A percentile compares a stretch with the other conserved stretches of the same genome.
phyloP scores from a whole-genome alignment of 371 early-diverging fungal species.

The Lichtheimia hyalospora region DNA sequence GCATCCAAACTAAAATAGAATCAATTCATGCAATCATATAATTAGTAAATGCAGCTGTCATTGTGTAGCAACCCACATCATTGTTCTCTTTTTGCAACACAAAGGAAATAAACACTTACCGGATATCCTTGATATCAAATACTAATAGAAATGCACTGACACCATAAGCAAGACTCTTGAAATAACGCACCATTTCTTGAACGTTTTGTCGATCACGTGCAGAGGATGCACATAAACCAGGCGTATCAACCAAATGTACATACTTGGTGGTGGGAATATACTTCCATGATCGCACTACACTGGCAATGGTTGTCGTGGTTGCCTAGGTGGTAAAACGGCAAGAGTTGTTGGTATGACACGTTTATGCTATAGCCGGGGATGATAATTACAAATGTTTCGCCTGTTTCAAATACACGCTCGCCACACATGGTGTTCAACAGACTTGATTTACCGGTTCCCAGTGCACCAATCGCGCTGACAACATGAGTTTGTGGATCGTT shows the following conservation, averaged over 20 bases:
- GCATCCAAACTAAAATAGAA: slow-evolving; percentile 50
- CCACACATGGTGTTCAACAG: slow-evolving; percentile 48
- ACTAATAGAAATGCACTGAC: slow-evolving; percentile 64
- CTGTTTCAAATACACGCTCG: slow-evolving; percentile 41
- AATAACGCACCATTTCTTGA: slow-evolving; percentile 56
- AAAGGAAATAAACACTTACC: slow-evolving; percentile 20
- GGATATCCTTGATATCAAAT: slow-evolving; percentile 54
- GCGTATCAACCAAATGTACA: slow-evolving; percentile 51
- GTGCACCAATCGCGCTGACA: slow-evolving; percentile 40
- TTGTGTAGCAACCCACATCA: neutral
- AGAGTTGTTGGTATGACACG: too few species aligned
- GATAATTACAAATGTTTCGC: slow-evolving; percentile 29
- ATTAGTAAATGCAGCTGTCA: neutral
- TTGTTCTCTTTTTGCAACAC: neutral
- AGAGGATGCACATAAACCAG: slow-evolving; percentile 56
- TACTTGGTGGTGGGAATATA: slow-evolving; percentile 26
- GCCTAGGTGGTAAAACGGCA: slow-evolving; percentile 14
- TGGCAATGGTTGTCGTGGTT: slow-evolving; percentile 31
- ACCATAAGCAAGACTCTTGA: slow-evolving; percentile 56
- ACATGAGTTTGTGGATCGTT: slow-evolving; percentile 31
- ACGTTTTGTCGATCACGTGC: slow-evolving; percentile 53
- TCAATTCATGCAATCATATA: neutral
- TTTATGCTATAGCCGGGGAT: too few species aligned
- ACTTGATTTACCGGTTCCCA: slow-evolving; percentile 53
- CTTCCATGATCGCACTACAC: slow-evolving; percentile 37